Evolutionary conservation across 768 basidiomycete genomes (phyloP), one percentile per base, ranked within the genome.

Genomic region (Tulasnella sp.): DNA sequence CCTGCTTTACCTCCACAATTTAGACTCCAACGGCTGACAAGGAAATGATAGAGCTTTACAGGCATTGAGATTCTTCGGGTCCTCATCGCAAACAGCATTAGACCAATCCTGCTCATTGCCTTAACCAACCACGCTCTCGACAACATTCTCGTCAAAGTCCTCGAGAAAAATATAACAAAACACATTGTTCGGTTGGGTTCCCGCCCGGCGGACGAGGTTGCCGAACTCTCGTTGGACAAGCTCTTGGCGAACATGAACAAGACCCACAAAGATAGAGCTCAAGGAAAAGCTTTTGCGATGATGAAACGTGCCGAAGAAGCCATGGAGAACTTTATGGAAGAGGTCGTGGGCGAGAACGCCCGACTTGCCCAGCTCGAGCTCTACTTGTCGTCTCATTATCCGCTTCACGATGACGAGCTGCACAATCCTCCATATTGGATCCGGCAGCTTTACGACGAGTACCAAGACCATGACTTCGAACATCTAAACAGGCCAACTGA

Each of bases 51-150:
- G 91, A 91, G 90, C 40, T 93, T 88, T 82, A 93, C 92, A 3
- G 93, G 92, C 1, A 89, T 92, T 5, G 92, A 95, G 83, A 87
- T 95, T 18, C 83, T 95, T 11, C 90, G 92, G 0, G 90, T 93
- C 9, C 86, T 95, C 24, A 84, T 93, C 7, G 84, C 86, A 0
- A 91, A 90, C 83, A 81, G 87, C 12, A 85, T 91, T 76, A 85
- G 87, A 1, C 92, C 90, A 0, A 91, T 93, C 84, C 84, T 89
- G 2, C 85, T 91, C 83, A 88, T 91, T 37, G 89, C 93, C 0
- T 94, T 91, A 85, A 95, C 94, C 0, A 94, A 95, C 82, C 94
- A 94, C 72, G 94, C 94, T 0, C 87, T 95, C 4, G 93, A 95
- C 80, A 92, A 94, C 82, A 89, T 94, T 86, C 85, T 95, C 2